A percentile compares a stretch with the other conserved stretches of the same genome.
Evolutionary conservation across 2,329 filamentous ascomycete species (phyloP).

Genomic region (Fusarium tupiense): DNA sequence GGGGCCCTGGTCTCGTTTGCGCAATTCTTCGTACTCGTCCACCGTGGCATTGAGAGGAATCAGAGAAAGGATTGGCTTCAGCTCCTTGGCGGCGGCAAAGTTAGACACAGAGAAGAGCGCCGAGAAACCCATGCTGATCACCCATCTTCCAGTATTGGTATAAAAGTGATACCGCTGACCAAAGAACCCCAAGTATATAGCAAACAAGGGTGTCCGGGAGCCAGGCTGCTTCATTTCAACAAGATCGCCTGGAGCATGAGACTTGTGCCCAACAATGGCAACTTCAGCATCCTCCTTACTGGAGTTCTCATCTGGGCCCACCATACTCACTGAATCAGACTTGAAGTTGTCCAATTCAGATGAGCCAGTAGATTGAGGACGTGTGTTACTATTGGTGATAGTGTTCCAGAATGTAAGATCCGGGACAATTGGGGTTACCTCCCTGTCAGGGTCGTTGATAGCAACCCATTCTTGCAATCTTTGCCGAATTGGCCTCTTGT

Average conservation of each 20-base stretch:
- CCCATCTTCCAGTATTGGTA: slow-evolving; percentile 61
- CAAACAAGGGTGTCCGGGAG: slow-evolving; percentile 60
- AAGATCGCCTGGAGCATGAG: slow-evolving; percentile 57
- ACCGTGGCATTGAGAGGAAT: slow-evolving; percentile 44
- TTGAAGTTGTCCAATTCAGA: slow-evolving; percentile 46
- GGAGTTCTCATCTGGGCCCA: slow-evolving; percentile 42
- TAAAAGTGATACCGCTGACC: slow-evolving; percentile 65
- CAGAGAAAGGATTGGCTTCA: slow-evolving; percentile 50
- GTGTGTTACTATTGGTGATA: slow-evolving; percentile 46
- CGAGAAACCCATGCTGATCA: slow-evolving; percentile 53
- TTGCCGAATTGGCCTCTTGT: slow-evolving; percentile 34
- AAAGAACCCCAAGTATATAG: slow-evolving; percentile 62
- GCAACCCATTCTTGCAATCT: slow-evolving; percentile 36
- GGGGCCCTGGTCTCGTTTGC: slow-evolving; percentile 52
- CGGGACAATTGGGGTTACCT: slow-evolving; percentile 20
- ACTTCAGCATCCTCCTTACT: slow-evolving; percentile 41
- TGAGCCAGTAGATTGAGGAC: slow-evolving; percentile 48
- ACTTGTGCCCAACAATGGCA: slow-evolving; percentile 40
- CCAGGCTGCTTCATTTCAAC: slow-evolving; percentile 57
- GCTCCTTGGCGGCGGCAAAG: slow-evolving; percentile 55
- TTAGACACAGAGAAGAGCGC: slow-evolving; percentile 61
- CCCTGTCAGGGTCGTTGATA: slow-evolving; percentile 2
- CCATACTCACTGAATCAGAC: slow-evolving; percentile 35
- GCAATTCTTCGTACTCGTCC: slow-evolving; percentile 47
- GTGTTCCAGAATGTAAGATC: slow-evolving; percentile 41